Base-by-base conservation (phyloP, 2,329 filamentous ascomycete genomes). In the Trichoderma breve region DNA sequence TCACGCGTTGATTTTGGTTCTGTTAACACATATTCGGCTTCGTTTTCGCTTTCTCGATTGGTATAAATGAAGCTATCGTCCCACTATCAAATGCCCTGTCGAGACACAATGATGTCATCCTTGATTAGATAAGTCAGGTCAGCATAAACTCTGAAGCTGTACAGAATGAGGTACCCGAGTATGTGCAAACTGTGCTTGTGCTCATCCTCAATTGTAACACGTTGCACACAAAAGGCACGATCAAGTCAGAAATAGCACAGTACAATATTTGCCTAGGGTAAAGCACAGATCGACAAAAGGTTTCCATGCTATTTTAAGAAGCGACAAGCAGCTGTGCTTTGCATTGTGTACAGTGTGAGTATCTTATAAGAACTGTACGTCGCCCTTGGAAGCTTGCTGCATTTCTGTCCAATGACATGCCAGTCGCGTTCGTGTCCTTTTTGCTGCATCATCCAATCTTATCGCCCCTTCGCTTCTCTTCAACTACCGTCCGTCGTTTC, bases 401-500 rank as follows among this genome's bases (percentile, higher is more conserved):
- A 26, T 26, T 32, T 34, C 55, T 36, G 26, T 65, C 75, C 75
- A 76, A 76, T 76, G 53, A 74, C 69, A 74, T 73, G 65, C 62
- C 72, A 71, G 67, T 74, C 75, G 75, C 75, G 74, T 71, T 75
- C 75, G 75, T 76, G 75, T 76, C 75, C 74, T 76, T 72, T 76
- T 76, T 72, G 36, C 60, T 51, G 57, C 68, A 65, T 43, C 72
- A 43, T 71, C 65, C 73, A 70, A 65, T 73, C 67, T 66, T 64
- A 58, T 68, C 36, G 55, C 64, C 64, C 47, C 61, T 51, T 43
- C 58, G 39, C 30, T 24, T 65, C 51, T 24, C 30, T 43, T 63
- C 51, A 61, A 60, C 70, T 55, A 18, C 26, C 36, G 28, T 62
- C 61, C 18, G 18, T 70, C 60, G 21, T 53, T 61, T 47, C 15